Conservation (phyloP, 2,329 filamentous ascomycete genomes). For the Hymenoscyphus scutula region DNA sequence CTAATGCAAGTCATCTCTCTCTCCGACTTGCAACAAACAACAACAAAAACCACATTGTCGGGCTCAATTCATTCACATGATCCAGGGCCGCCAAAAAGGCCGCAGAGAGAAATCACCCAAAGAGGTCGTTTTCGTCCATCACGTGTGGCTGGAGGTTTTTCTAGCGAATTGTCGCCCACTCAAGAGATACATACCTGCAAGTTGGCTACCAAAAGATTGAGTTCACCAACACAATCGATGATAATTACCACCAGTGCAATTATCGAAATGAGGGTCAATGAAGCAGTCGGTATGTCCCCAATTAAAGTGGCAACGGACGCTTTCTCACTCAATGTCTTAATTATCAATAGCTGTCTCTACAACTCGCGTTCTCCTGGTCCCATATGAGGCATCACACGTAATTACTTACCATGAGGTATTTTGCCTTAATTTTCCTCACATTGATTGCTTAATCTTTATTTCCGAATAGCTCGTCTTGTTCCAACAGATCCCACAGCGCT, state of each 20-base stretch:
- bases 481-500: not conserved
- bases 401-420: constrained; percentile 64
- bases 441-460: not conserved
- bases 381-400: constrained; percentile 81
- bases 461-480: not conserved
- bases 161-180: not conserved
- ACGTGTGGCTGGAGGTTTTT: not conserved
- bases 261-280: constrained; percentile 10
- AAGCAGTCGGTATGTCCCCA: constrained; percentile 3
- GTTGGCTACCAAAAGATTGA: not conserved
- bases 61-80: constrained; percentile 13
- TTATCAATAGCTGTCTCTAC: constrained; percentile 61
- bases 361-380: constrained; percentile 69
- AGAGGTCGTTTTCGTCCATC: not conserved
- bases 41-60: not conserved
- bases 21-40: constrained; percentile 17
- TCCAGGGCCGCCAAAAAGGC: not conserved
- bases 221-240: not conserved
- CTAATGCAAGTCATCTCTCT: constrained; percentile 10
- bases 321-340: not conserved
- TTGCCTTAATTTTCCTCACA: not conserved
- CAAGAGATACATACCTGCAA: not conserved
- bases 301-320: too few relatives aligned
- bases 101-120: not conserved
- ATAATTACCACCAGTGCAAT: not conserved